A percentile compares a stretch with the other conserved stretches of the same genome.
phyloP scores from a whole-genome alignment of 129 eudicot species.

The Kitagawia praeruptora region DNA sequence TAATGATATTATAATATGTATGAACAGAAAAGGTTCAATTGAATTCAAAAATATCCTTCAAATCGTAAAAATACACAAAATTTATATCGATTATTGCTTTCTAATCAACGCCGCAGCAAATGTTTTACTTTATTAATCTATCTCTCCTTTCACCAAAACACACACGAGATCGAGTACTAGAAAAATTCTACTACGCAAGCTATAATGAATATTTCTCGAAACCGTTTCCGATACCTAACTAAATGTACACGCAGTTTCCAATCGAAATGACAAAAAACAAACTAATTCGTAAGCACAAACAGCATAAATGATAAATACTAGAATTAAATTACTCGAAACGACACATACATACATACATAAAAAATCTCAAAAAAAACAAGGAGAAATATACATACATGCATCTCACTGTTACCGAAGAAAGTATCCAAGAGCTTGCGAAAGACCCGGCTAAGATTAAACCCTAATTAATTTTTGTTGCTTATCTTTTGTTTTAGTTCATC shows the following conservation, averaged over 20 bases:
- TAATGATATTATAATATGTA: too few relatives aligned
- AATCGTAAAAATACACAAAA: too few relatives aligned
- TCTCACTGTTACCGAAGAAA: conserved; percentile 96
- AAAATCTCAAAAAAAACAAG: not conserved
- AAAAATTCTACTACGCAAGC: not conserved
- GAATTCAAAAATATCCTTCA: too few relatives aligned
- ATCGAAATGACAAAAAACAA: not conserved
- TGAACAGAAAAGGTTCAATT: too few relatives aligned
- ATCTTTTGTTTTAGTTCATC: too few relatives aligned
- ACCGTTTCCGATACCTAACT: not conserved
- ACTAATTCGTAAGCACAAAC: not conserved
- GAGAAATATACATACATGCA: conserved; percentile 44
- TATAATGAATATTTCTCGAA: not conserved
- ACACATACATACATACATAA: not conserved
- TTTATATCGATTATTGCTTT: too few relatives aligned
- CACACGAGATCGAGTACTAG: not conserved
- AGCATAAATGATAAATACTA: not conserved
- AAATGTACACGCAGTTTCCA: not conserved
- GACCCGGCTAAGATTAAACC: conserved; percentile 21
- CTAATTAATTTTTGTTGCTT: not conserved
- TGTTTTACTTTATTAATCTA: not conserved
- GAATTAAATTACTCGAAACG: not conserved
- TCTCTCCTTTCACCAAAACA: not conserved
- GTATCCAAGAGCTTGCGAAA: conserved; percentile 94
- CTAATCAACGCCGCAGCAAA: not conserved